These are phyloP conservation scores for Chamaecyparis obtusa DNA, from an alignment of 75 land plant species.

Conservation along the genomic window DNA sequence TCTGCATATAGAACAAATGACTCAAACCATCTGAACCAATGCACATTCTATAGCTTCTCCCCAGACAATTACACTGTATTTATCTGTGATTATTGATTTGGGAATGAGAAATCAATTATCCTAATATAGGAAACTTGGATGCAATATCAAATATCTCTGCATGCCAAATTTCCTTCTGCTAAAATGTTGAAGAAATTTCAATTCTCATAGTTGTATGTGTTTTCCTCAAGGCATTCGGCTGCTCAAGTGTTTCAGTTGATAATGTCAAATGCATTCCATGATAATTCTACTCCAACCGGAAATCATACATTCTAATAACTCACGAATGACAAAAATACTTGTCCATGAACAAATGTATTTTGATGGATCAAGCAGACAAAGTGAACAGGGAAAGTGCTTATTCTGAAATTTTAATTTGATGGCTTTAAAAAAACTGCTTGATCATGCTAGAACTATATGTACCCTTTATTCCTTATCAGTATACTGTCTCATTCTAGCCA, in stretches of 20 bases:
- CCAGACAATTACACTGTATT: background rate
- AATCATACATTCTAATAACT: background rate
- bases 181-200: background rate
- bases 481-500: background rate
- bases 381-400: background rate
- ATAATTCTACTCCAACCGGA: background rate
- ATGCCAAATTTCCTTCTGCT: slow-evolving; percentile 4
- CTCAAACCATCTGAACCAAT: background rate
- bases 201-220: background rate
- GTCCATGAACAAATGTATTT: background rate
- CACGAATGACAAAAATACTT: background rate
- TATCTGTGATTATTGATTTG: background rate
- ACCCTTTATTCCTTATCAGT: background rate
- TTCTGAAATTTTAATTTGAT: background rate
- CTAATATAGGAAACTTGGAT: background rate
- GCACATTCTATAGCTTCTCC: background rate
- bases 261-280: background rate
- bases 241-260: slow-evolving; percentile 9
- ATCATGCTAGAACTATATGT: background rate
- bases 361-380: background rate
- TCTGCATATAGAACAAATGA: background rate
- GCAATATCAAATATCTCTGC: background rate
- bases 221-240: background rate
- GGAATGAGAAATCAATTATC: background rate
- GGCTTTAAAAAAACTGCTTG: background rate